Percentiles rank a stretch among this genome's conserved stretches.
Conservation (phyloP, 176 grass and related monocot species). For the Elaeis guineensis region DNA sequence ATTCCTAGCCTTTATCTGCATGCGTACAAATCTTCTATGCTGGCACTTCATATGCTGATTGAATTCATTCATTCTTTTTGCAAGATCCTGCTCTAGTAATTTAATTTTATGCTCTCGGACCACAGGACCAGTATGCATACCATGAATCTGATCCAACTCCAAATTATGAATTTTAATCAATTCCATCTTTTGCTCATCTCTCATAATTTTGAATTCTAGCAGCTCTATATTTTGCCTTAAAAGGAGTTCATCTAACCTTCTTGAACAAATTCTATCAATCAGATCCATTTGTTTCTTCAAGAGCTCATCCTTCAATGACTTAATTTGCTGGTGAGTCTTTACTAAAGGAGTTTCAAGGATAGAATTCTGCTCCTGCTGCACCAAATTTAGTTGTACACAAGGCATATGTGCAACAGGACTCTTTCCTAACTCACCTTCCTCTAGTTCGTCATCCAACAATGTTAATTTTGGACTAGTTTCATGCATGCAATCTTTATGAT, state of each 20-base stretch:
- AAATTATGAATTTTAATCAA: slow-evolving; percentile 20
- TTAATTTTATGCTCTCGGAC: slow-evolving; percentile 22
- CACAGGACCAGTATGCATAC: slow-evolving; percentile 17
- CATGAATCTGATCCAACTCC: slow-evolving; percentile 12
- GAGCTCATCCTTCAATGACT: slow-evolving; percentile 4
- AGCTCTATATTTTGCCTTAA: slow-evolving; percentile 36
- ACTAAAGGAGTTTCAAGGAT: too few relatives aligned
- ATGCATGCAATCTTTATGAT: too few relatives aligned
- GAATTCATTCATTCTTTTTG: slow-evolving; percentile 28
- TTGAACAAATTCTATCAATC: slow-evolving; percentile 24
- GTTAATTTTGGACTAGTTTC: too few relatives aligned
- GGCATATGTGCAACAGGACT: too few relatives aligned
- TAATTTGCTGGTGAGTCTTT: not conserved
- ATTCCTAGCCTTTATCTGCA: slow-evolving; percentile 51
- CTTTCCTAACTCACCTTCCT: too few relatives aligned
- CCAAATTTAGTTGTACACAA: too few relatives aligned
- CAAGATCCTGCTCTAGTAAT: slow-evolving; percentile 25
- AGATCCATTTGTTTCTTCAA: slow-evolving; percentile 26
- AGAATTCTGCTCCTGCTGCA: too few relatives aligned
- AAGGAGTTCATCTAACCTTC: slow-evolving; percentile 36
- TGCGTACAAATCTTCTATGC: slow-evolving; percentile 29
- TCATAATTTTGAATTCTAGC: slow-evolving; percentile 32
- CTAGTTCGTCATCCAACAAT: too few relatives aligned
- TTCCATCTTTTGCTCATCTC: slow-evolving; percentile 16
- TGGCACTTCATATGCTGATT: slow-evolving; percentile 33